These are phyloP conservation scores for Aspergillus pseudoglaucus DNA, from an alignment of 2,329 filamentous ascomycete species.

Conservation along the genomic window DNA sequence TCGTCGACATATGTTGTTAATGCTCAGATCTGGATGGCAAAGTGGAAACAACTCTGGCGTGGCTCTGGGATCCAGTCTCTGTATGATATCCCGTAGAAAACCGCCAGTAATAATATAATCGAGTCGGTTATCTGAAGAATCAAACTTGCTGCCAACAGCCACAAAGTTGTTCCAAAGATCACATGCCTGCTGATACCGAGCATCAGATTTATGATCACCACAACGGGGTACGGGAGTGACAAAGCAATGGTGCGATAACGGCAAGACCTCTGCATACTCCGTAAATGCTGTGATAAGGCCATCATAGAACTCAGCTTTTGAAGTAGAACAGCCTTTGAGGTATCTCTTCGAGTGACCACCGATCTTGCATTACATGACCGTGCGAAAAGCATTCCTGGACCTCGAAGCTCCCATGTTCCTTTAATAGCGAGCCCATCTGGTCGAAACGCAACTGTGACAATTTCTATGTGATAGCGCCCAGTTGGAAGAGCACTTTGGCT, in stretches of 20 bases:
- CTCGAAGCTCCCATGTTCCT: constrained; percentile 14
- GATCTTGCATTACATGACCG: constrained; percentile 13
- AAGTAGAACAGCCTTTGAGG: constrained; percentile 16
- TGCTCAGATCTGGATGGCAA: constrained; percentile 31
- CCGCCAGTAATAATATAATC: constrained; percentile 18
- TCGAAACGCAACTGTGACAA: constrained; percentile 21
- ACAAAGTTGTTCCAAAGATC: constrained; percentile 21
- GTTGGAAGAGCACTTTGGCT: constrained; percentile 20
- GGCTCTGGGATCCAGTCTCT: not conserved
- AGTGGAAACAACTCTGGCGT: constrained; percentile 8
- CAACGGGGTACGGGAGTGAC: constrained; percentile 9
- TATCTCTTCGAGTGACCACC: constrained; percentile 11
- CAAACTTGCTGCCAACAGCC: constrained; percentile 13
- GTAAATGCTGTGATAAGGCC: constrained; percentile 13
- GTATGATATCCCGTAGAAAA: constrained; percentile 12
- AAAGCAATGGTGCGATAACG: constrained; percentile 11
- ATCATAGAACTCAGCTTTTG: constrained; percentile 13
- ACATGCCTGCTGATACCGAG: constrained; percentile 11
- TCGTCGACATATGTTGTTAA: constrained; percentile 35
- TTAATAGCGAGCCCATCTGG: constrained; percentile 23
- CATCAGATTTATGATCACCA: constrained; percentile 6
- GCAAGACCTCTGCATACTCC: not conserved
- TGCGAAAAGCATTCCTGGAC: constrained; percentile 16
- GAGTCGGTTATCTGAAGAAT: constrained; percentile 17
- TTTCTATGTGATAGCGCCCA: constrained; percentile 18